Base-by-base conservation (phyloP, 2,329 filamentous ascomycete species). In the Botryosphaeria dothidea region DNA sequence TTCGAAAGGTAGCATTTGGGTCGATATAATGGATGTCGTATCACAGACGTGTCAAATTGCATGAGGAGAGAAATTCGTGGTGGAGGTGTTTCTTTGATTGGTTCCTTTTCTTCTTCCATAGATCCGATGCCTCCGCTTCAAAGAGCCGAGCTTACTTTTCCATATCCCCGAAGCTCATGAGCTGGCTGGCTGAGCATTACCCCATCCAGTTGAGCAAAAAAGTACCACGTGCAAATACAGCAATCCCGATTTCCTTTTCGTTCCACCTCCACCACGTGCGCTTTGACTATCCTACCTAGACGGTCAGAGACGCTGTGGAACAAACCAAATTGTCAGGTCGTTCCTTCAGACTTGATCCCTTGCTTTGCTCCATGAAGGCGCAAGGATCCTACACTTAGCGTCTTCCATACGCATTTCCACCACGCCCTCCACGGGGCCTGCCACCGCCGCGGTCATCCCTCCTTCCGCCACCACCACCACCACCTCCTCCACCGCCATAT, bases 401-500 rank as follows among this genome's bases (percentile, higher is more conserved):
- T 61, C 65, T 65, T 27, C 45, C 61, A 29, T 65, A 65, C 23
- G 70, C 66, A 1, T 67, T 67, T 1, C 67, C 69, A n/a, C 60
- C 64, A 27, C 73, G 66, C 13, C 73, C 71, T 7, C 73, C 67
- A 8, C 70, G 68, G 13, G 36, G 17, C 38, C 61, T 43, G 6
- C 61, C 38, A 1, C 61, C 48, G 23, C 60, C 56, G 8, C 68
- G 64, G 31, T 63, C 62, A 45, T 27, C 56, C 21, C 67, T 56
- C 7, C 64, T 66, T 41, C 75, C 72, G n/a, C 73, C 71, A 45
- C 69, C 63, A 27, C 67, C 68, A 3, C 70, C 68, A 21, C 71
- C 68, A 1, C 67, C 68, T 38, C 69, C 66, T 9, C 68, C 65
- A 13, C 69, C 61, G 23, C 70, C 71, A 6, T 69, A 67, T 5